Percentiles rank a stretch among this genome's conserved stretches.
Conservation (phyloP, 345 rosid species). For the Eucalyptus curtisii region DNA sequence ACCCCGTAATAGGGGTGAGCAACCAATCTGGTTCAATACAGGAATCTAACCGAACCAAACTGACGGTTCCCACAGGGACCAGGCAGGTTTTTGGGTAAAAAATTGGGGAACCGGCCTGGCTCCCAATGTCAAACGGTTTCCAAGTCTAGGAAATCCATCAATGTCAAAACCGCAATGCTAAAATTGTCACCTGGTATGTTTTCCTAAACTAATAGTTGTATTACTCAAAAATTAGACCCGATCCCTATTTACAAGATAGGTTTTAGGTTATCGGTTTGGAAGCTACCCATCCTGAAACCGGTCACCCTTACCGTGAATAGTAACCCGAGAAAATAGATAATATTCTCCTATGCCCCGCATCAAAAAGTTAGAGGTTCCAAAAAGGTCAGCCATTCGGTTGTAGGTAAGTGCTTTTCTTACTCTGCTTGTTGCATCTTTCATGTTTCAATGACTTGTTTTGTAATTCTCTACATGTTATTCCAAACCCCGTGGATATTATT, state of each 20-base stretch:
- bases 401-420: not conserved
- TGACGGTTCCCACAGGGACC: not conserved
- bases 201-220: not conserved
- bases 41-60: not conserved
- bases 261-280: not conserved
- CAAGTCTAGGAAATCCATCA: not conserved
- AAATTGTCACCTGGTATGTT: not conserved
- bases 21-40: not conserved
- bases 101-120: not conserved
- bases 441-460: not conserved
- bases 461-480: not conserved
- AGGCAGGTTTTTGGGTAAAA: not conserved
- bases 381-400: not conserved
- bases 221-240: not conserved
- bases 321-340: not conserved
- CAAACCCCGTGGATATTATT: not conserved
- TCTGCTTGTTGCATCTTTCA: not conserved
- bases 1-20: not conserved
- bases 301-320: not conserved
- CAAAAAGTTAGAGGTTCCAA: not conserved
- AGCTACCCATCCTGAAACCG: not conserved
- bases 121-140: not conserved
- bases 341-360: not conserved
- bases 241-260: not conserved
- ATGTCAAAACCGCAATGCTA: not conserved